Evolutionary conservation across 768 basidiomycete species (phyloP), one percentile per base, ranked within the genome.

Genomic region (Podaxis mareebaensis): DNA sequence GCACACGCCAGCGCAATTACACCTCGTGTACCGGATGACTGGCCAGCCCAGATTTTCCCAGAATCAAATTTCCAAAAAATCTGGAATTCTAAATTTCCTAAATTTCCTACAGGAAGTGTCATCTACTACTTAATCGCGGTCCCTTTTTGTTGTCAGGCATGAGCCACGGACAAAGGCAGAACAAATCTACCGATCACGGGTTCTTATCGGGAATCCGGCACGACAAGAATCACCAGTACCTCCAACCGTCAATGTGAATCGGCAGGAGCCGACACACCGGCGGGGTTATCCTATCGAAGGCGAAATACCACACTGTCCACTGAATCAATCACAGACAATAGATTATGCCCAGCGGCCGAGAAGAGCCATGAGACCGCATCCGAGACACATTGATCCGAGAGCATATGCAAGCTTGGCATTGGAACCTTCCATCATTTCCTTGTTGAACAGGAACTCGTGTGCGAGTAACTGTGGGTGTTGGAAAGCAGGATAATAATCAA

Each of bases 391-490:
- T 67, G 86, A 89, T n/a, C 76, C 74, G 64, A 94, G 65, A 6
- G 92, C 88, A 66, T 92, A 96, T 0, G 80, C 74, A n/a, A 96
- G 75, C 69, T 86, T 86, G 28, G 74, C 69, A 58, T 84, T 85
- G 4, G 87, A 85, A 3, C 83, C 84, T n/a, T 84, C 79, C 73
- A 89, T 85, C 89, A 95, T 93, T 62, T 92, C 85, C 63, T 88
- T 85, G 78, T 87, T 95, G 77, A 96, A 95, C 44, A 99, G 71
- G 76, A 99, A 97, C 70, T 98, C 96, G 72, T 97, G 96, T 1
- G 94, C 96, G 51, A 99, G 82, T 0, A 97, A 83, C 89, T 91
- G 65, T n/a, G 38, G 49, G 39, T 7, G 4, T 1, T 46, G 15
- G 40, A 15, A 12, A 20, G 39, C 40, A 40, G 52, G 17, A 22